Conservation (phyloP, 805 yeast genomes). For the Candida ovalis region DNA sequence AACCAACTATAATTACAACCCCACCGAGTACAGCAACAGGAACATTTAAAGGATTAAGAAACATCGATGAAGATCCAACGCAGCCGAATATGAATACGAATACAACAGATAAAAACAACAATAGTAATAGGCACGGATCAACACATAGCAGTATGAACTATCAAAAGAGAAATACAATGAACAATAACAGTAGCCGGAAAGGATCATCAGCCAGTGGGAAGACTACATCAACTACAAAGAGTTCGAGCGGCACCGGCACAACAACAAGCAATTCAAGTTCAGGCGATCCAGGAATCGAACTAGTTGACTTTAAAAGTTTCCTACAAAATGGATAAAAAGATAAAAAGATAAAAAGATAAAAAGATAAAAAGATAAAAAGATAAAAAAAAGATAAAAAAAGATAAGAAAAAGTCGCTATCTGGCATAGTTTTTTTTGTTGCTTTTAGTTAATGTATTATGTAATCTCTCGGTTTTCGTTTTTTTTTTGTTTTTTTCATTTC, state of each 20-base stretch:
- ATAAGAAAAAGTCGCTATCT: background rate
- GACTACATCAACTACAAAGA: conserved; percentile 1
- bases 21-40: background rate
- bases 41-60: conserved; percentile 5
- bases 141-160: no score
- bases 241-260: conserved; percentile 1
- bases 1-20: background rate
- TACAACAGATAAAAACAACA: background rate
- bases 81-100: background rate
- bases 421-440: background rate
- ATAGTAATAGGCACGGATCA: background rate
- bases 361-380: background rate
- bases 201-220: conserved; percentile 17
- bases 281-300: conserved; percentile 8
- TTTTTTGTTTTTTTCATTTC: background rate
- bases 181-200: conserved; percentile 6
- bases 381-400: background rate
- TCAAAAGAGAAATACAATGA: background rate
- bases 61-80: conserved; percentile 7
- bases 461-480: background rate
- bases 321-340: conserved; percentile 14
- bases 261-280: conserved; percentile 7
- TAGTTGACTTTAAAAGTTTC: conserved; percentile 22
- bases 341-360: background rate
- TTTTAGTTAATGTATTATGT: background rate